Evolutionary conservation across 345 rosid genomes (phyloP).

Genomic region (Chamaenerion angustifolium): DNA sequence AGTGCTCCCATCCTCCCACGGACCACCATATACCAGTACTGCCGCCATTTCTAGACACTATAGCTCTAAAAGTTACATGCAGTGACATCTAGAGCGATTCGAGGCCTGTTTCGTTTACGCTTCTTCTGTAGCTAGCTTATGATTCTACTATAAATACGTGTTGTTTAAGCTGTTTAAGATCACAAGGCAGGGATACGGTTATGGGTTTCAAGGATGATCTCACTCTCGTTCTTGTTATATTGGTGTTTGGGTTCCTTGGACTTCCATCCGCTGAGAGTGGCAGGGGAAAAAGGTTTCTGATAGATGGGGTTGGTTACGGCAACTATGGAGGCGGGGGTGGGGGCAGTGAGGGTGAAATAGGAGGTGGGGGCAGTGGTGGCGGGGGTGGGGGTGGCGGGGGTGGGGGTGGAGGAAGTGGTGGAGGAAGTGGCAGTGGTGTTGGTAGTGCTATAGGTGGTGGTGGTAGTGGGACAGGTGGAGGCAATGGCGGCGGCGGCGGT

Average conservation of each 20-base stretch:
- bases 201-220: no score
- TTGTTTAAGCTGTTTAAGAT: no score
- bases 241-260: neutral
- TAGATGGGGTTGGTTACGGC: constrained; percentile 10
- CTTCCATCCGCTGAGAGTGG: constrained; percentile 1
- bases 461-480: constrained; percentile 2
- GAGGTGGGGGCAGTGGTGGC: neutral
- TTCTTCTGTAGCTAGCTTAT: no score
- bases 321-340: constrained; percentile 7
- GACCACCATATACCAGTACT: no score
- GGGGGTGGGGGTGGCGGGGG: neutral
- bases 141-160: no score
- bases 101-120: no score
- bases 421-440: neutral
- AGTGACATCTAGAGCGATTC: no score
- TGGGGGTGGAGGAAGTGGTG: constrained; percentile 8
- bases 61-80: no score
- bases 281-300: constrained; percentile 5
- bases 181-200: no score
- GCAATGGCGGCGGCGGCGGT: neutral
- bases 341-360: constrained; percentile 6
- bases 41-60: no score
- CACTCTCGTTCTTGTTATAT: neutral
- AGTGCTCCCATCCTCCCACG: no score
- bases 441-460: neutral